phyloP scores from a whole-genome alignment of 306 rosid genomes.

The Cucumis sativus region Cucumber_9930_V3 NC_026655.2:15883001-15883500 shows the following conservation, averaged over 20 bases:
- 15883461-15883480: background rate
- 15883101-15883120: slow-evolving; percentile 36
- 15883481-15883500: background rate
- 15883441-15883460: background rate
- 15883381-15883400: background rate
- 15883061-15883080: slow-evolving; percentile 51
- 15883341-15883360: background rate
- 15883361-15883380: background rate
- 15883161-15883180: background rate
- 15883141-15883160: background rate
- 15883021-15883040: slow-evolving; percentile 24
- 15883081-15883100: slow-evolving; percentile 44
- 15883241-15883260: slow-evolving; percentile 33
- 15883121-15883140: background rate
- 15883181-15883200: slow-evolving; percentile 60
- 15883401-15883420: background rate
- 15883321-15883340: background rate
- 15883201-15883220: slow-evolving; percentile 79
- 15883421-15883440: background rate
- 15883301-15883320: background rate
- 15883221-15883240: slow-evolving; percentile 63
- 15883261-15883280: background rate
- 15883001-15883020: slow-evolving; percentile 42
- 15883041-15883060: slow-evolving; percentile 25
- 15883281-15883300: background rate